phyloP scores from a whole-genome alignment of 148 eudicot genomes.

The Bassia scoparia region DNA sequence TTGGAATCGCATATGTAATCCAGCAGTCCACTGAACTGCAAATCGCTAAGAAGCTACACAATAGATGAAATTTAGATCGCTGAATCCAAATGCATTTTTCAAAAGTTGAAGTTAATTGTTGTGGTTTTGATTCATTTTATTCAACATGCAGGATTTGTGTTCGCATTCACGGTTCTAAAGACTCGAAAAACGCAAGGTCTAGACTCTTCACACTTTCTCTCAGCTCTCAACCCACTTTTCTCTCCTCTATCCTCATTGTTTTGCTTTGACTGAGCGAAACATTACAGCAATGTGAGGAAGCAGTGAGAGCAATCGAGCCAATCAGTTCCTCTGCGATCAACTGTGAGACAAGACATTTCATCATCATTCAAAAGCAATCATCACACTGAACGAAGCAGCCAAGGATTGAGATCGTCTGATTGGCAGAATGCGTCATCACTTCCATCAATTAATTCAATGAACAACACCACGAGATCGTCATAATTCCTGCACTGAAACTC shows the following conservation, averaged over 20 bases:
- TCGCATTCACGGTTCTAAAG: slow-evolving; percentile 36
- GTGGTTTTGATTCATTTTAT: not conserved
- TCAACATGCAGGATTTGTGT: slow-evolving; percentile 38
- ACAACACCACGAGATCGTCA: not conserved
- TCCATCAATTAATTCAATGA: slow-evolving; percentile 38
- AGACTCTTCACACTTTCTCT: not conserved
- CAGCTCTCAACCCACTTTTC: too few relatives aligned
- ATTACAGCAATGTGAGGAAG: slow-evolving; percentile 39
- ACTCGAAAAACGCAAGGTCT: slow-evolving; percentile 15
- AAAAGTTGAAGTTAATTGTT: not conserved
- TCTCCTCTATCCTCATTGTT: not conserved
- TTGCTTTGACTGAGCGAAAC: not conserved
- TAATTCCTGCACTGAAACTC: not conserved
- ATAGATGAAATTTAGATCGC: too few relatives aligned
- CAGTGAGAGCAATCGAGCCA: slow-evolving; percentile 33
- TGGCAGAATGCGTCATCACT: slow-evolving; percentile 52
- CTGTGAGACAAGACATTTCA: slow-evolving; percentile 34
- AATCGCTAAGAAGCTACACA: too few relatives aligned
- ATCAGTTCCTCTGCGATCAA: slow-evolving; percentile 50
- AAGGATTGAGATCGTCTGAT: slow-evolving; percentile 34
- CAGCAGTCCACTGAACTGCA: too few relatives aligned
- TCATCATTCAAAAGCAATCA: slow-evolving; percentile 25
- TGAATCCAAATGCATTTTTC: too few relatives aligned
- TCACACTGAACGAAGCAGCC: slow-evolving; percentile 37
- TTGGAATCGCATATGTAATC: too few relatives aligned